Percentiles rank a stretch among this genome's conserved stretches.
phyloP scores from a whole-genome alignment of 2,329 filamentous ascomycete species.

The Fusarium cicatricum region DNA sequence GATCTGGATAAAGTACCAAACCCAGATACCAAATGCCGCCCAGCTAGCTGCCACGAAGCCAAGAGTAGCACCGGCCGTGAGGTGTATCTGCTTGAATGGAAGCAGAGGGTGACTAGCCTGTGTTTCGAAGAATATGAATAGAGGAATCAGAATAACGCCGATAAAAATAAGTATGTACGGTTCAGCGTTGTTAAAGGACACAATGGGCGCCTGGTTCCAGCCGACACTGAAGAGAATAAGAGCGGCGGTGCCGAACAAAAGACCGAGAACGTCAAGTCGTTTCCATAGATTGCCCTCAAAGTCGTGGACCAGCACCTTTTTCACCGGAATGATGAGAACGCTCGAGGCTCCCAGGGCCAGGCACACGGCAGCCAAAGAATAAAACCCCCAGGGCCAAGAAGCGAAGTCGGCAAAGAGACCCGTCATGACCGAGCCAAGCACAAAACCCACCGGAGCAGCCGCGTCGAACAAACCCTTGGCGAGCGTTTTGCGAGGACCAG shows the following conservation, averaged over 20 bases:
- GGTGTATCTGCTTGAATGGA: slow-evolving; percentile 33
- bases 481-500: slow-evolving; percentile 35
- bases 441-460: slow-evolving; percentile 35
- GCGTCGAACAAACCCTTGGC: slow-evolving; percentile 39
- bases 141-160: slow-evolving; percentile 23
- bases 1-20: slow-evolving; percentile 40
- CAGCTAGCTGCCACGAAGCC: slow-evolving; percentile 31
- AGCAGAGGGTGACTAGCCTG: slow-evolving; percentile 36
- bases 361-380: slow-evolving; percentile 33
- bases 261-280: slow-evolving; percentile 33
- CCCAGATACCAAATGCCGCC: slow-evolving; percentile 38
- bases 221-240: slow-evolving; percentile 37
- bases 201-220: slow-evolving; percentile 37
- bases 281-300: slow-evolving; percentile 39
- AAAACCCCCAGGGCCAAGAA: slow-evolving; percentile 41
- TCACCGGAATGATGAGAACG: slow-evolving; percentile 33
- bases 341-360: slow-evolving; percentile 32
- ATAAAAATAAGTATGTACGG: slow-evolving; percentile 33
- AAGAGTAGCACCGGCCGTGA: slow-evolving; percentile 23
- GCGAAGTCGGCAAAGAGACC: slow-evolving; percentile 34
- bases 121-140: slow-evolving; percentile 30
- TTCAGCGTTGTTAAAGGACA: slow-evolving; percentile 25
- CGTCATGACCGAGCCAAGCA: slow-evolving; percentile 38
- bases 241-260: slow-evolving; percentile 19
- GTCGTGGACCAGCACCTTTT: slow-evolving; percentile 32